Evolutionary conservation across 306 rosid genomes (phyloP), one percentile per base, ranked within the genome.

Genomic region (Abrus precatorius): DNA sequence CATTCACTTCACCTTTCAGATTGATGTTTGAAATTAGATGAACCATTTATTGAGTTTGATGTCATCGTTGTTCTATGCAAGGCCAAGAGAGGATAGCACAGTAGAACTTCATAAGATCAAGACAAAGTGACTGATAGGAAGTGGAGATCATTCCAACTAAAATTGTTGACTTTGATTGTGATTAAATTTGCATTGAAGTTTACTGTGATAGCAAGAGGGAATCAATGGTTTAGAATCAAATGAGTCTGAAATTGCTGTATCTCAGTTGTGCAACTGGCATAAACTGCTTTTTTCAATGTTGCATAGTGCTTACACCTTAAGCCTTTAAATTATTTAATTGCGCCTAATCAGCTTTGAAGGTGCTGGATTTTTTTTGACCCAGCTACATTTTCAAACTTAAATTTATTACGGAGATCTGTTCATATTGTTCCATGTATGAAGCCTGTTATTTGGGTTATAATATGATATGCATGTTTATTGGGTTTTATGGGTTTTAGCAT

Each of bases 71-170:
- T 11, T 63, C 9, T 36, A 80, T 57, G 34, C 86, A 85, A 9
- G 89, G 94, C 27, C 87, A 87, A 11, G 90, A 90, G n/a, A 86
- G 90, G 81, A 85, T 81, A 72, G 80, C 43, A 77, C 87, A 87
- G 74, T 81, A 85, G 85, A 86, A 84, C 73, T 88, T 90, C 36
- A 80, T 87, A 5, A 91, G 93, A 29, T 87, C 87, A 12, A 88
- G 78, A 57, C 89, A 86, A n/a, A 88, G 80, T 38, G 94, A 64
- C 71, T 14, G 7, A 2, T 2, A 65, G 55, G 34, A 44, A 20
- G 36, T 4, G 53, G 33, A 66, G 13, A 43, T 28, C 54, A 44
- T 67, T 44, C 36, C 14, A 44, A 67, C 36, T 5, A 67, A 67
- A 67, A 27, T 45, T 1, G 38, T 9, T 6, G 27, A 67, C 54